A percentile compares a stretch with the other conserved stretches of the same genome.
Conservation (phyloP, 306 rosid species). For the Vicia faba region DNA sequence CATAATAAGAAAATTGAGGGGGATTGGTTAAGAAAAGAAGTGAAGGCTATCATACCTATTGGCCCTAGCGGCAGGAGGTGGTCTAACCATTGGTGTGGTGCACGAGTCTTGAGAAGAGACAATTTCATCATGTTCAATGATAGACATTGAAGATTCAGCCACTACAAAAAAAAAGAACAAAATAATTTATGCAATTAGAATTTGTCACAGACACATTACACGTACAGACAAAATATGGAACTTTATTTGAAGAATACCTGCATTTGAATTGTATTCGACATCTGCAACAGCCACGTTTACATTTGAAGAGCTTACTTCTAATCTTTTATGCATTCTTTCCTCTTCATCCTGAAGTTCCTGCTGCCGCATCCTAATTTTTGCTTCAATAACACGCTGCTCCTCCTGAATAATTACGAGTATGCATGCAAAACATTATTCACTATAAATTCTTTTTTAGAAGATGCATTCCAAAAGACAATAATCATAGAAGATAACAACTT, state of each 20-base stretch:
- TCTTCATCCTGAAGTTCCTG: constrained; percentile 90
- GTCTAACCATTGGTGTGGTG: constrained; percentile 55
- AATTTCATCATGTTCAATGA: constrained; percentile 66
- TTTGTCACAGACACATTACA: constrained; percentile 16
- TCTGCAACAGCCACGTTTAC: constrained; percentile 51
- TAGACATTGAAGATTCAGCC: constrained; percentile 61
- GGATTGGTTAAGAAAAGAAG: neutral
- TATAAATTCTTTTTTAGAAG: constrained; percentile 17
- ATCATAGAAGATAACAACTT: constrained; percentile 41
- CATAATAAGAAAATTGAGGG: neutral
- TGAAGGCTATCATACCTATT: constrained; percentile 58
- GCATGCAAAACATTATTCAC: constrained; percentile 8
- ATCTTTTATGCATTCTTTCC: constrained; percentile 83
- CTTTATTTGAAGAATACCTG: constrained; percentile 51
- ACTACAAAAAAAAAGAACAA: constrained; percentile 42
- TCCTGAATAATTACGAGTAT: constrained; percentile 57
- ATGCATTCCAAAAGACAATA: constrained; percentile 34
- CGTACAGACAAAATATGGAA: constrained; percentile 17
- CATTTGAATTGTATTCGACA: constrained; percentile 60
- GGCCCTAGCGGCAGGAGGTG: constrained; percentile 53
- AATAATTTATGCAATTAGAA: constrained; percentile 13
- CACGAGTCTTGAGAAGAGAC: constrained; percentile 66
- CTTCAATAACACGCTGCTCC: constrained; percentile 99
- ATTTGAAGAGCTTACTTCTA: constrained; percentile 56
- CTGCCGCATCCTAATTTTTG: constrained; percentile 91